These are phyloP conservation scores for Erodium trifolium DNA, from an alignment of 441 rosid species.

Conservation along the genomic window DNA sequence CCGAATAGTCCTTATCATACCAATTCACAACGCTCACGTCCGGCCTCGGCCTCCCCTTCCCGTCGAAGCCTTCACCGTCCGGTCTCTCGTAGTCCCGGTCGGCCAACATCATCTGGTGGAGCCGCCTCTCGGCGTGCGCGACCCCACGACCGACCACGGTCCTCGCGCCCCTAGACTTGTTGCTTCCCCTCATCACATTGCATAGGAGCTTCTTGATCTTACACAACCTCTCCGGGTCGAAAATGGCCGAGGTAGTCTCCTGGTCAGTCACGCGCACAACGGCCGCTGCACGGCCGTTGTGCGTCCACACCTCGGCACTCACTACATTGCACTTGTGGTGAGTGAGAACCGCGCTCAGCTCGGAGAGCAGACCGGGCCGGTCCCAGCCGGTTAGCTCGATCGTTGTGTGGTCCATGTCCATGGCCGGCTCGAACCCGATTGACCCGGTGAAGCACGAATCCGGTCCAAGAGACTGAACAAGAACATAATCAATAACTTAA, in stretches of 20 bases:
- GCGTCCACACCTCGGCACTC: conserved; percentile 91
- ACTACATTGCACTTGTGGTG: conserved; percentile 76
- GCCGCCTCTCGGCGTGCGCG: conserved; percentile 70
- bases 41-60: conserved; percentile 44
- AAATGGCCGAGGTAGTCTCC: conserved; percentile 54
- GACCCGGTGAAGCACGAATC: conserved; percentile 65
- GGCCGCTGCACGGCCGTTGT: conserved; percentile 77
- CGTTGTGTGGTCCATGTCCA: conserved; percentile 44
- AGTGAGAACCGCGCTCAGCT: conserved; percentile 69
- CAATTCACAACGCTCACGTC: conserved; percentile 68
- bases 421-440: conserved; percentile 55
- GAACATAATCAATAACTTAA: background rate
- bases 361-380: conserved; percentile 84
- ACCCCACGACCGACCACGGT: conserved; percentile 50
- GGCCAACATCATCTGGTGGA: conserved; percentile 96
- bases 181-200: conserved; percentile 61
- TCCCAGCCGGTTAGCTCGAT: conserved; percentile 83
- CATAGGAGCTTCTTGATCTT: conserved; percentile 58
- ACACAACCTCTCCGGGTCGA: conserved; percentile 50
- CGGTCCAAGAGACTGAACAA: background rate
- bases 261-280: conserved; percentile 76
- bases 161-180: conserved; percentile 8
- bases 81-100: conserved; percentile 73
- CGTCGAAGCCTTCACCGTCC: conserved; percentile 20
- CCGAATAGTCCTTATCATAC: conserved; percentile 69